A percentile compares a stretch with the other conserved stretches of the same genome.
phyloP scores from a whole-genome alignment of 768 basidiomycete species.

The Mycena haematopus region DNA sequence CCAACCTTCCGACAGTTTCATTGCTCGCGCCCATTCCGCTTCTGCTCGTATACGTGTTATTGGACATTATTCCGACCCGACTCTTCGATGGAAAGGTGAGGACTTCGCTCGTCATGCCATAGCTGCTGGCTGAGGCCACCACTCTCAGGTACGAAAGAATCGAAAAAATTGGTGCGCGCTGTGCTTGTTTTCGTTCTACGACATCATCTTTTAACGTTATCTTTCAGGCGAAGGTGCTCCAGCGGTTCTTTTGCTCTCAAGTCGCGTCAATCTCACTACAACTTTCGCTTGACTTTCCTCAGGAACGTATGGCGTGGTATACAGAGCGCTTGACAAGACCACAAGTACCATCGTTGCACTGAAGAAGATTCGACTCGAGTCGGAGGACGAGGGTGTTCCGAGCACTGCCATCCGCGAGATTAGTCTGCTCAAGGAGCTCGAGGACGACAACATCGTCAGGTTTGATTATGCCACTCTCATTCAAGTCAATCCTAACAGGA shows the following conservation, averaged over 20 bases:
- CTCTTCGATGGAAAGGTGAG: constrained; percentile 55
- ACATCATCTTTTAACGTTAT: constrained; percentile 23
- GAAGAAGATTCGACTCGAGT: constrained; percentile 98
- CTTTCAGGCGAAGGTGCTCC: constrained; percentile 51
- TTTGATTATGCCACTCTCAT: constrained; percentile 40
- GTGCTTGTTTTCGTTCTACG: constrained; percentile 29
- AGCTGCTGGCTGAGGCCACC: constrained; percentile 6
- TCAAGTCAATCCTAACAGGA: not conserved
- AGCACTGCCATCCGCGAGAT: constrained; percentile 99
- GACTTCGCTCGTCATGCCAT: constrained; percentile 10
- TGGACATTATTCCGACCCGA: not conserved
- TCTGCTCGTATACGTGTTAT: not conserved
- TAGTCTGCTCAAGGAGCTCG: constrained; percentile 94
- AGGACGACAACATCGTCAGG: constrained; percentile 96
- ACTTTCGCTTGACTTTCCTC: constrained; percentile 27
- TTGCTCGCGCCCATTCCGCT: not conserved
- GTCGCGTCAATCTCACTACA: constrained; percentile 23
- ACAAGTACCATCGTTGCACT: constrained; percentile 89
- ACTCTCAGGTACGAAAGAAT: constrained; percentile 88
- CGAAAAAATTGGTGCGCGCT: constrained; percentile 93
- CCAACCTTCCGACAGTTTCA: constrained; percentile 13
- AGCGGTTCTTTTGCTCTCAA: constrained; percentile 16
- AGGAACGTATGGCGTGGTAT: constrained; percentile 99
- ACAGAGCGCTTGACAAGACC: constrained; percentile 88
- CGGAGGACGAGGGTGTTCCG: constrained; percentile 98